Base-by-base conservation (phyloP, 208 protist species). In the Trypanosoma cruzi region DNA sequence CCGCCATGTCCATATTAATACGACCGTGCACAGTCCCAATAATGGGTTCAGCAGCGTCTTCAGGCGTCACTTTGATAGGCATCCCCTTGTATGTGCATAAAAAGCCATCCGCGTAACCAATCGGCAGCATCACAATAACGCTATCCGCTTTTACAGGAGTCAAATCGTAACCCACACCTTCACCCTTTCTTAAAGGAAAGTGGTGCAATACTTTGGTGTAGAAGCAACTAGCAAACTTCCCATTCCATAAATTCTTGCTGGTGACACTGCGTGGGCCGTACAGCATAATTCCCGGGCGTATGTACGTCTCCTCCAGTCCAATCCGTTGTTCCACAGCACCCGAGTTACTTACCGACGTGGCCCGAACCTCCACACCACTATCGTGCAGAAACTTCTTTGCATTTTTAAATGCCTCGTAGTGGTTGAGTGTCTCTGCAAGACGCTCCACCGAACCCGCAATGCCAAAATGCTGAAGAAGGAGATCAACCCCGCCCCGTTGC, bases 71-170 rank as follows among this genome's bases (percentile, higher is more conserved):
- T 14, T 48, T 69, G 28, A 86, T 68, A 5, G 69, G 71, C 76
- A 86, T 76, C 24, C 71, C 73, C 0, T 42, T 67, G 60, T 84
- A 84, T 55, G 78, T 78, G 6, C 80, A 73, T 44, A 84, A 61
- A 64, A 89, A 89, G 14, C 84, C 80, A 55, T 86, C 84, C 0
- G 84, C 84, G 67, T 85, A 85, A 36, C 84, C 80, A 20, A 82
- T 64, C 2, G 80, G 80, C 10, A 89, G 54, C 28, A 86, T 69
- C 40, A 72, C 80, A 24, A 86, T 64, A 8, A 84, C 71, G 22
- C 73, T 56, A 59, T 83, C 80, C 58, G 73, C 71, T n/a, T 56
- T 50, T 16, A 79, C 61, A 34, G 60, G 65, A 7, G 62, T 76
- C 53, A 84, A 49, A 52, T 75, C 84, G 74, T 86, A 86, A 26